phyloP scores from a whole-genome alignment of 2,329 filamentous ascomycete genomes.

The Aspergillus bombycis region DNA sequence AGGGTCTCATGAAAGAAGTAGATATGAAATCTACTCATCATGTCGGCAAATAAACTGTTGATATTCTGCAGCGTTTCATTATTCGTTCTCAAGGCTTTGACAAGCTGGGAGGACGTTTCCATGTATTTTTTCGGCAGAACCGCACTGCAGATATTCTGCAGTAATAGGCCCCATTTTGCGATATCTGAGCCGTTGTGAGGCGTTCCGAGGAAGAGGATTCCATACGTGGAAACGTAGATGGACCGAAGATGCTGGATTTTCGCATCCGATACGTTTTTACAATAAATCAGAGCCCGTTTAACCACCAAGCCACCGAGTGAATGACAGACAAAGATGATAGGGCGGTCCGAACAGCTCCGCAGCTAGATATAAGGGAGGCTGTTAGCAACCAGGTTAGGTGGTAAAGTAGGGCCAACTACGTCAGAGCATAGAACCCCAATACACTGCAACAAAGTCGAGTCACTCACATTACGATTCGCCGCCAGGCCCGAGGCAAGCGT shows the following conservation, averaged over 20 bases:
- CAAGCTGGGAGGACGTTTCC: constrained; percentile 67
- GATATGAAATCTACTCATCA: constrained; percentile 71
- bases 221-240: constrained; percentile 74
- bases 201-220: constrained; percentile 75
- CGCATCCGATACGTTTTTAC: constrained; percentile 61
- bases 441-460: not conserved
- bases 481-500: constrained; percentile 66
- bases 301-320: constrained; percentile 73
- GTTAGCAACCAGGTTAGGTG: not conserved
- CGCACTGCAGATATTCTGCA: constrained; percentile 69
- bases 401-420: not conserved
- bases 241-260: constrained; percentile 67
- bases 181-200: constrained; percentile 72
- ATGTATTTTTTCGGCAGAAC: constrained; percentile 68
- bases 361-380: constrained; percentile 29
- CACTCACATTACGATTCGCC: constrained; percentile 59
- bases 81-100: constrained; percentile 72
- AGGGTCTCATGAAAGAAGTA: constrained; percentile 78
- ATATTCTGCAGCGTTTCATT: constrained; percentile 76
- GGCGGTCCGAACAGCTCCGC: constrained; percentile 57
- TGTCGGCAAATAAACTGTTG: constrained; percentile 71
- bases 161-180: constrained; percentile 67
- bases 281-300: constrained; percentile 71
- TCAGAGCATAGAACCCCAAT: not conserved
- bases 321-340: constrained; percentile 77